These are phyloP conservation scores for Lasiosphaeria ovina DNA, from an alignment of 495 filamentous ascomycete genomes.

Conservation along the genomic window DNA sequence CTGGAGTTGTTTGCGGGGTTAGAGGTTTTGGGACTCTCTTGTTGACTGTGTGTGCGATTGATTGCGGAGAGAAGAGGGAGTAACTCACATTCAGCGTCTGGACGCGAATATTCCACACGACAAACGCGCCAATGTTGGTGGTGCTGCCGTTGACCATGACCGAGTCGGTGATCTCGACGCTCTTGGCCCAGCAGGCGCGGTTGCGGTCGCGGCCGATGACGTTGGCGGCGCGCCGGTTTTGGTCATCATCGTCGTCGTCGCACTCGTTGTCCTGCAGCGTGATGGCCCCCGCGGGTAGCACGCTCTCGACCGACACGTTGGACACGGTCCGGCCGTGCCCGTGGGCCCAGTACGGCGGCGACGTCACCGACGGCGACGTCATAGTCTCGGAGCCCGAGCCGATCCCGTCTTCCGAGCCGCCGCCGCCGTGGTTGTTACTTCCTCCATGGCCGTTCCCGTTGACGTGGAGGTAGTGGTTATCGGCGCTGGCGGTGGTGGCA, in stretches of 20 bases:
- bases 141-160: conserved; percentile 50
- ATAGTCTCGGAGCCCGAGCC: conserved; percentile 14
- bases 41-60: not conserved
- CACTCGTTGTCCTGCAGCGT: conserved; percentile 53
- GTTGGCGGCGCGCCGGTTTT: conserved; percentile 21
- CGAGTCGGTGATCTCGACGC: conserved; percentile 51
- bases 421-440: conserved; percentile 3
- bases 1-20: conserved; percentile 21
- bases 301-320: conserved; percentile 46
- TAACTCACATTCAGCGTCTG: conserved; percentile 48
- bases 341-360: conserved; percentile 36
- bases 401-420: conserved; percentile 8
- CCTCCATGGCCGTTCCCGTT: conserved; percentile 1
- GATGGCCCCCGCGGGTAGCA: conserved; percentile 45
- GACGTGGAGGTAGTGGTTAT: not conserved
- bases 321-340: conserved; percentile 30
- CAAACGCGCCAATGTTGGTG: conserved; percentile 55
- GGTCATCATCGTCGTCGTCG: conserved; percentile 32
- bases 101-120: conserved; percentile 55
- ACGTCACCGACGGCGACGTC: conserved; percentile 26
- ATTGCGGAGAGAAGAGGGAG: not conserved
- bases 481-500: not conserved
- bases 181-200: conserved; percentile 56
- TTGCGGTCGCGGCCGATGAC: conserved; percentile 41
- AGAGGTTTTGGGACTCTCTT: too few relatives aligned